Conservation (phyloP, 495 filamentous ascomycete species). For the Cercophora newfieldiana region DNA sequence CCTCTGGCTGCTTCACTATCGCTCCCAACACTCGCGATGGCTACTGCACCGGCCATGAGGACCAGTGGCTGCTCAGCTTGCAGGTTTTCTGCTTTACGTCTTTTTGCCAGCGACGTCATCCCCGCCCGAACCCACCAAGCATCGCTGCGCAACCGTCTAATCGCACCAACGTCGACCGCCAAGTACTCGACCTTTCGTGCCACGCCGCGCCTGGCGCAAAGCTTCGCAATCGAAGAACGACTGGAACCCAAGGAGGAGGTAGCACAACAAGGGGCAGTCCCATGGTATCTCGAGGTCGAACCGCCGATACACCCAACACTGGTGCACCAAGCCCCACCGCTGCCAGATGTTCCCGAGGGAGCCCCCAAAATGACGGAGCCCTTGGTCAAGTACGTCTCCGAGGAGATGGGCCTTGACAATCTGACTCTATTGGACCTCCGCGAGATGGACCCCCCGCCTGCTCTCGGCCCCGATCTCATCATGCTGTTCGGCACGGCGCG, state of each 20-base stretch:
- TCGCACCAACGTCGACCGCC: constrained; percentile 6
- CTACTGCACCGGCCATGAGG: constrained; percentile 22
- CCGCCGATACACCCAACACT: constrained; percentile 50
- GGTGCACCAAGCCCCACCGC: constrained; percentile 58
- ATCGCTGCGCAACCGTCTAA: background rate
- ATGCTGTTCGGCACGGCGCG: constrained; percentile 95
- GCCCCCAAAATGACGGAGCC: constrained; percentile 71
- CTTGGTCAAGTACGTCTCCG: constrained; percentile 74
- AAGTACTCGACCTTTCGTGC: constrained; percentile 30
- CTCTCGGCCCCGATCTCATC: constrained; percentile 80
- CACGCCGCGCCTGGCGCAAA: constrained; percentile 13
- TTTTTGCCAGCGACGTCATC: constrained; percentile 23
- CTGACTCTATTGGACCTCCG: constrained; percentile 79
- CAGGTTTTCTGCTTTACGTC: constrained; percentile 27
- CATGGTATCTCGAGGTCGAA: constrained; percentile 89
- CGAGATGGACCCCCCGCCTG: constrained; percentile 77
- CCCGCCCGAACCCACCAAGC: constrained; percentile 11
- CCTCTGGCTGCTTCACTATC: background rate
- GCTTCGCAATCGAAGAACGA: constrained; percentile 28
- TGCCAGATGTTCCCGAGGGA: constrained; percentile 74
- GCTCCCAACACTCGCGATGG: constrained; percentile 13
- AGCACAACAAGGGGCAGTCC: constrained; percentile 34
- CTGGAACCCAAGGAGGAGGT: background rate
- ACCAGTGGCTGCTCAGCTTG: constrained; percentile 32
- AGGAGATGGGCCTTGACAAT: constrained; percentile 80